phyloP scores from a whole-genome alignment of 192 early-diverging fungal genomes.

The Entophlyctis luteolus region DNA sequence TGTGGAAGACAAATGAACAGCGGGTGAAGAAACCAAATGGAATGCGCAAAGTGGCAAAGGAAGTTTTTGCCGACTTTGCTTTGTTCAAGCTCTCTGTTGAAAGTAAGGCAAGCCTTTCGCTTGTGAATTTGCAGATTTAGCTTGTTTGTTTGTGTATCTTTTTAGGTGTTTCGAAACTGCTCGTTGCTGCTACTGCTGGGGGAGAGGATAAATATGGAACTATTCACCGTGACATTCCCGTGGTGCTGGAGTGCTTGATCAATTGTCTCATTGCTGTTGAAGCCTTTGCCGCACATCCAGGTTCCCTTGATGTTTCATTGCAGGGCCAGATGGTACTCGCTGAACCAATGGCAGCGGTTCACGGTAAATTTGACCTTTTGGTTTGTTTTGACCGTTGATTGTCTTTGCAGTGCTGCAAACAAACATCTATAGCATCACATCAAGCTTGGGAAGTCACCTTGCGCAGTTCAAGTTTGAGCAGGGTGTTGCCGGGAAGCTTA shows the following conservation, averaged over 20 bases:
- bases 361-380: neutral
- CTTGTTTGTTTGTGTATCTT: too few species aligned
- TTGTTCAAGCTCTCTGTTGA: neutral
- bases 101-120: neutral
- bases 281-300: slow-evolving; percentile 8
- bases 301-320: neutral
- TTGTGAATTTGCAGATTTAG: neutral
- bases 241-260: slow-evolving; percentile 8
- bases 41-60: neutral
- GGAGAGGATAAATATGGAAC: slow-evolving; percentile 28
- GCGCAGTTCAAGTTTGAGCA: slow-evolving; percentile 16
- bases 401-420: slow-evolving; percentile 17
- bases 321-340: neutral
- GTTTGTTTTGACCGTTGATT: neutral
- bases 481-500: slow-evolving; percentile 8
- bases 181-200: slow-evolving; percentile 23
- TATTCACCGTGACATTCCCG: slow-evolving; percentile 21
- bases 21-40: neutral
- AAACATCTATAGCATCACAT: slow-evolving; percentile 18
- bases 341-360: neutral
- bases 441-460: neutral
- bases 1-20: too few species aligned
- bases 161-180: slow-evolving; percentile 12
- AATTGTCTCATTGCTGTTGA: slow-evolving; percentile 6
- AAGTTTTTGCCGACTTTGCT: slow-evolving; percentile 12